phyloP scores from a whole-genome alignment of 306 rosid genomes.

The Mucuna pruriens region DNA sequence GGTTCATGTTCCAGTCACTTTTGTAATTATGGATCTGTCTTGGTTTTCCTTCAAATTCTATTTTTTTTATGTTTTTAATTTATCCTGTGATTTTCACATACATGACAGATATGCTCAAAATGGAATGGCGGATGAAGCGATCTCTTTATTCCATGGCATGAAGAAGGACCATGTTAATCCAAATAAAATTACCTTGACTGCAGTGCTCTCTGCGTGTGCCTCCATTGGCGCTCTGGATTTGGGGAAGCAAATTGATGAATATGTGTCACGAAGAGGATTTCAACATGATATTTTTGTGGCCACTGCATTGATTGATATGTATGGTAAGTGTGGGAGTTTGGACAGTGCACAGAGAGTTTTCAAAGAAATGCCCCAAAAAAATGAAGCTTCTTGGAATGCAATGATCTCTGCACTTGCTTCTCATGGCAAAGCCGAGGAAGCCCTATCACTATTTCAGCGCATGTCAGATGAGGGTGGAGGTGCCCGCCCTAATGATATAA shows the following conservation, averaged over 20 bases:
- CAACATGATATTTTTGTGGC: slow-evolving; percentile 70
- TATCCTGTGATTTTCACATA: background rate
- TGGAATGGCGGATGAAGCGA: slow-evolving; percentile 88
- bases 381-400: slow-evolving; percentile 95
- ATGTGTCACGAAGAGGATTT: slow-evolving; percentile 69
- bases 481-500: slow-evolving; percentile 77
- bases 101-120: slow-evolving; percentile 86
- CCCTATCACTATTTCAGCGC: slow-evolving; percentile 66
- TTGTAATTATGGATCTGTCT: background rate
- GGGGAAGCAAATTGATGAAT: slow-evolving; percentile 71
- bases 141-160: slow-evolving; percentile 69
- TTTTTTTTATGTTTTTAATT: background rate
- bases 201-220: slow-evolving; percentile 79
- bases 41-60: slow-evolving; percentile 19
- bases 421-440: slow-evolving; percentile 84
- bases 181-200: slow-evolving; percentile 77
- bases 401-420: slow-evolving; percentile 96
- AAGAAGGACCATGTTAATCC: slow-evolving; percentile 55
- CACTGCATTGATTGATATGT: slow-evolving; percentile 91
- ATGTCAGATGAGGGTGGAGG: slow-evolving; percentile 67
- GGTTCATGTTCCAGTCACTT: background rate
- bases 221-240: slow-evolving; percentile 77
- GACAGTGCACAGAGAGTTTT: slow-evolving; percentile 75
- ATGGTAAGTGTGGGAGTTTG: slow-evolving; percentile 92
- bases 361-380: slow-evolving; percentile 72